These are phyloP conservation scores for Pythium inflatum DNA, from an alignment of 352 stramenopile genomes.

Conservation along the genomic window DNA sequence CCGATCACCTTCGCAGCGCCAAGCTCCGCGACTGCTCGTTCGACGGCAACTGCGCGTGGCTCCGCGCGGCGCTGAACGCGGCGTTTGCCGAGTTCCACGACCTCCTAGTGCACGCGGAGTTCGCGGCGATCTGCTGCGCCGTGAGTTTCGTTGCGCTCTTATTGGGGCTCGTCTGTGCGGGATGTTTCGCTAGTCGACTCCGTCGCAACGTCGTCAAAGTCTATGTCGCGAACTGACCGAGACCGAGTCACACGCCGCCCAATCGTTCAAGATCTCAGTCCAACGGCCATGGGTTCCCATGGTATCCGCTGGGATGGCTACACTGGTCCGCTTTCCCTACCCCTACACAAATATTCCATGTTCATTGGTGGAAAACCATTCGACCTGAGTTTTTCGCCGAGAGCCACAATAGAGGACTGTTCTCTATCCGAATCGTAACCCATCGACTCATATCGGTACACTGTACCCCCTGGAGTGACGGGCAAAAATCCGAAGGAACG, in stretches of 20 bases:
- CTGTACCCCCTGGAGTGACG: too few relatives aligned
- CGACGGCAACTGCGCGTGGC: conserved; percentile 61
- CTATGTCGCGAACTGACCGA: conserved; percentile 41
- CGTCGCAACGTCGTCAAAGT: conserved; percentile 62
- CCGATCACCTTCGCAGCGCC: conserved; percentile 46
- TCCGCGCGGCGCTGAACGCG: conserved; percentile 47
- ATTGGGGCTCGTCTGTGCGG: conserved; percentile 40
- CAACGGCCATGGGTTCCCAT: neutral
- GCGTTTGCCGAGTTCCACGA: conserved; percentile 54
- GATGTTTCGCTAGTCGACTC: conserved; percentile 53
- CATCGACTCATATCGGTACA: too few relatives aligned
- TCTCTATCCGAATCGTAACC: conserved; percentile 1
- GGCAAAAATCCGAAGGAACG: too few relatives aligned
- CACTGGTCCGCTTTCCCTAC: conserved; percentile 20
- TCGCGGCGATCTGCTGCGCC: conserved; percentile 38
- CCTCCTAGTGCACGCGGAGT: conserved; percentile 45
- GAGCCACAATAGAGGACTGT: neutral
- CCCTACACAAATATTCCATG: neutral
- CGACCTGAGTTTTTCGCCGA: neutral
- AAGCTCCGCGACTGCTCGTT: conserved; percentile 68
- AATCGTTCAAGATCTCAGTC: neutral
- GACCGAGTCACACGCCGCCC: neutral
- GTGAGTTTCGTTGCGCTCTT: conserved; percentile 36
- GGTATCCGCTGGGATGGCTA: conserved; percentile 20
- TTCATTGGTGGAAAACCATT: conserved; percentile 17